Evolutionary conservation across 768 basidiomycete species (phyloP).

Genomic region (Porphyrellus cyaneotinctus): DNA sequence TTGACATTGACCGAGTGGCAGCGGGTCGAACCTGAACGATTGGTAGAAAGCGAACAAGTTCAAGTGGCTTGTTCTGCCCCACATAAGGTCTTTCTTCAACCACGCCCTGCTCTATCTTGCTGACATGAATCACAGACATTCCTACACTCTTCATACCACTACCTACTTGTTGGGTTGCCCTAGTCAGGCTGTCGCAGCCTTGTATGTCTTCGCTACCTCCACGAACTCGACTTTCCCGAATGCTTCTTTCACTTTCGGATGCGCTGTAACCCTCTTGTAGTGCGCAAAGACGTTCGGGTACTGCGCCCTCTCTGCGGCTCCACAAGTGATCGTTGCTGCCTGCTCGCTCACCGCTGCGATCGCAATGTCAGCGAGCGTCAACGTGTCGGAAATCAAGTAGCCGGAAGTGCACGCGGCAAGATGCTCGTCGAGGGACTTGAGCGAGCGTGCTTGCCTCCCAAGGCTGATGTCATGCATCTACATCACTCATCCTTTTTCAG

Average conservation of each 20-base stretch:
- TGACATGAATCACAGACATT: background rate
- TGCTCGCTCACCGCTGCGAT: constrained; percentile 22
- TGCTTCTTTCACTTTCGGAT: constrained; percentile 14
- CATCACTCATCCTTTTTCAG: background rate
- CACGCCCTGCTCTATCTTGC: background rate
- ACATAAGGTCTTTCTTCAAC: constrained; percentile 5
- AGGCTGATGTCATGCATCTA: constrained; percentile 19
- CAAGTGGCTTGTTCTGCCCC: background rate
- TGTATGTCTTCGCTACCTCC: constrained; percentile 14
- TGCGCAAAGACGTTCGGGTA: constrained; percentile 27
- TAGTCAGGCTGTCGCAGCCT: constrained; percentile 5
- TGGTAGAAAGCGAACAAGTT: background rate
- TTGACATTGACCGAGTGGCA: background rate
- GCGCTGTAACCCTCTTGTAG: constrained; percentile 19
- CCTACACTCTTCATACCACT: background rate
- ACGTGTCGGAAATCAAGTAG: constrained; percentile 20
- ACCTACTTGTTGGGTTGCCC: background rate
- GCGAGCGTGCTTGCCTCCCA: constrained; percentile 18
- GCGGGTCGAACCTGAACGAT: background rate
- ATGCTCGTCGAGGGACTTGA: constrained; percentile 24
- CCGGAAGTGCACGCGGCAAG: constrained; percentile 18
- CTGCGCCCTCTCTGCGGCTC: constrained; percentile 23
- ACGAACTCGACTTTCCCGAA: constrained; percentile 20
- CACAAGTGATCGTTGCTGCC: constrained; percentile 23
- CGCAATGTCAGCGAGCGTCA: constrained; percentile 28